Base-by-base conservation (phyloP, 202 grass and related monocot genomes). In the Eragrostis tef region DNA sequence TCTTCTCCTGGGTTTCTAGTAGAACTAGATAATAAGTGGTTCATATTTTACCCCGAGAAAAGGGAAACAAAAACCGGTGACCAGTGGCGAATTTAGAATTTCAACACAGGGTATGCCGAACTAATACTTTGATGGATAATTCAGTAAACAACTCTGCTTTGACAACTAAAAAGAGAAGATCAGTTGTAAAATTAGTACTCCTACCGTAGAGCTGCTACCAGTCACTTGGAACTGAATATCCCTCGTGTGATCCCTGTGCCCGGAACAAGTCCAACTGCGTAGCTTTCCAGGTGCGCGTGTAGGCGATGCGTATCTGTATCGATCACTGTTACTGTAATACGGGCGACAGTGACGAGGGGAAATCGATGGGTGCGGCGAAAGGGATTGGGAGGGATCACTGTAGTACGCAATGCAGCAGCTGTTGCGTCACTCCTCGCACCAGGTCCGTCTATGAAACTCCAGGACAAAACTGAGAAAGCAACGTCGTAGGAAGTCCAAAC, bases 361-460 rank as follows among this genome's bases (percentile, higher is more conserved):
- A 66, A 42, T 51, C 44, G 20, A 66, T 4, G 14, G 10, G 20
- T 43, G 53, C 54, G 0, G 10, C 0, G 74, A 83, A 62, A 84
- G 53, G 21, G 61, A 71, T 57, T 7, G 46, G 25, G 70, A 49
- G 46, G 25, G 70, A 49, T 49, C 25, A 67, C 41, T 31, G 36
- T 52, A 0, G 44, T 46, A 46, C 8, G 5, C 11, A 4, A 31
- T 31, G 29, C 29, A 21, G 54, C 66, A 61, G 50, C 12, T 54
- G n/a, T 19, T 67, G 67, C 74, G 67, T 67, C 72, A 9, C 79
- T 87, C 36, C 65, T 61, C 7, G 54, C 63, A 75, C 53, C 53
- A 19, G 34, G 13, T 53, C 31, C 31, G 29, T 31, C 29, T 31
- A 34, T 52, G 56, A 27, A 85, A 61, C 83, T 19, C 54, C 2